Evolutionary conservation across 2,329 filamentous ascomycete species (phyloP).

Genomic region (Plenodomus biglobosus): DNA sequence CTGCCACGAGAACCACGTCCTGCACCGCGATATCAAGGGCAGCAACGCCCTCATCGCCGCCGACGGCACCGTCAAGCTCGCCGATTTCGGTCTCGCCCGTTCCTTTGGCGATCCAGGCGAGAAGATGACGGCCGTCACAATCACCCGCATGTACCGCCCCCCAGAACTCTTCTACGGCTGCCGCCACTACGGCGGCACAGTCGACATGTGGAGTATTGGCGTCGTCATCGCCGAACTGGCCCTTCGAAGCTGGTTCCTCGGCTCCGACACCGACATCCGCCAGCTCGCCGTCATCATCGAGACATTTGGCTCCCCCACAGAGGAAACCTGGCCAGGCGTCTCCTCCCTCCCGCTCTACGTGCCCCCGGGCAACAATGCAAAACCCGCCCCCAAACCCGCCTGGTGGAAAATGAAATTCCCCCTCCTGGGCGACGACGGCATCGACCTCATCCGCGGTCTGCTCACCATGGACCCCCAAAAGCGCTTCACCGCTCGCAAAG

Average conservation of each 20-base stretch:
- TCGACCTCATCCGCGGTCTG: conserved; percentile 85
- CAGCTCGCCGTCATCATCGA: conserved; percentile 84
- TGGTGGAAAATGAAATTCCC: conserved; percentile 78
- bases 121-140: conserved; percentile 90
- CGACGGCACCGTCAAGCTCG: conserved; percentile 90
- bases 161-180: conserved; percentile 92
- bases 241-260: conserved; percentile 77
- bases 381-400: conserved; percentile 66
- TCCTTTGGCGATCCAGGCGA: conserved; percentile 85
- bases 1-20: conserved; percentile 90
- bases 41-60: conserved; percentile 96
- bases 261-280: conserved; percentile 80
- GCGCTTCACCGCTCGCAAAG: conserved; percentile 73
- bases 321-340: conserved; percentile 95
- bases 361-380: conserved; percentile 53
- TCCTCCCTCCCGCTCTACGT: conserved; percentile 77
- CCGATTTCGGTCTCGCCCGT: conserved; percentile 94
- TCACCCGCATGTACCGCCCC: conserved; percentile 95
- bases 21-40: conserved; percentile 98
- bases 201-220: conserved; percentile 93
- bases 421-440: conserved; percentile 76
- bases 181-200: conserved; percentile 82
- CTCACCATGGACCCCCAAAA: conserved; percentile 83
- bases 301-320: conserved; percentile 84
- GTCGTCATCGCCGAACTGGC: conserved; percentile 92